Evolutionary conservation across 805 yeast species (phyloP), one percentile per base, ranked within the genome.

Genomic region (Kodamaea leandrae): DNA sequence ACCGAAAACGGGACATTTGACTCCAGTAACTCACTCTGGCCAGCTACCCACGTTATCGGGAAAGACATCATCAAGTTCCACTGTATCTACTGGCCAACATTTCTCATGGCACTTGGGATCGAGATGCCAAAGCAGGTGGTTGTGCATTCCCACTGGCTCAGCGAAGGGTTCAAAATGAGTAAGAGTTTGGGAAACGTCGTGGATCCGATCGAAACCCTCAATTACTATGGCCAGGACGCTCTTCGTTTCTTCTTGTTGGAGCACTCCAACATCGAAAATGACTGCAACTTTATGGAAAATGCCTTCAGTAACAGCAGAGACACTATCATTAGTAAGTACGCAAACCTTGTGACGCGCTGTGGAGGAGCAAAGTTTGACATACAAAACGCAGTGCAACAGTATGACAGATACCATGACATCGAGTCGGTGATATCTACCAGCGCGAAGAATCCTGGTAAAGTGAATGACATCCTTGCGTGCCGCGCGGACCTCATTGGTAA

Each of bases 71-170:
- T 78, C 33, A 71, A 88, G 49, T 93, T 93, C 60, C 99, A 93
- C 55, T 81, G 95, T 49, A 75, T 90, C 10, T 89, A 87, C 54
- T 93, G 99, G 99, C 98, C 98, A 0, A 80, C 87, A 1, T 82
- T 93, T 44, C 66, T 93, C 43, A 65, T 90, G 74, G 96, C 96
- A 0, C 93, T 95, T 0, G 83, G 74, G 0, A 55, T 86, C 1
- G 77, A 76, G 4, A 54, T 83, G 4, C 98, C 98, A 0, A 64
- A 72, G 30, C 82, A 80, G 43, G 76, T 93, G 3, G 72, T 89
- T 4, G 96, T 93, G 2, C 99, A 93, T 66, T 83, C 95, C 4
- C 99, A 93, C 60, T 93, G 98, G 98, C 68, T 90, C 16, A 77
- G 84, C 60, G 83, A 81, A 24, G 98, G 98, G 0, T 68, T 79